Evolutionary conservation across 169 alveolate genomes (phyloP).

Genomic region (Babesia divergens): DNA sequence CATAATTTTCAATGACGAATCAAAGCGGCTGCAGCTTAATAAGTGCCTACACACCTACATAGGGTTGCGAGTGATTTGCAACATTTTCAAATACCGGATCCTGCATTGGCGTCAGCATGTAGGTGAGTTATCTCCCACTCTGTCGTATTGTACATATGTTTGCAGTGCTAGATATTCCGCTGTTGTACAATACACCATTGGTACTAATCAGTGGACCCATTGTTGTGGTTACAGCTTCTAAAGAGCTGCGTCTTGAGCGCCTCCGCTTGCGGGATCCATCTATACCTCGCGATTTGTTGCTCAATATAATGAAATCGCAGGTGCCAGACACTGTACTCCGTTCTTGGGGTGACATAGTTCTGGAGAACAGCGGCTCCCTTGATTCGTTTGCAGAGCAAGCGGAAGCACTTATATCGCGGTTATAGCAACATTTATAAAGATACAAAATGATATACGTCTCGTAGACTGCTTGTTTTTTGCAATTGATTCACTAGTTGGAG

Average conservation of each 20-base stretch:
- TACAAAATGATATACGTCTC: neutral
- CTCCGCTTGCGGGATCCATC: slow-evolving; percentile 62
- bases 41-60: slow-evolving; percentile 71
- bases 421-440: neutral
- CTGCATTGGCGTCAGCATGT: slow-evolving; percentile 37
- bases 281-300: slow-evolving; percentile 64
- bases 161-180: slow-evolving; percentile 75
- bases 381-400: slow-evolving; percentile 18
- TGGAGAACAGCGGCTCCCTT: slow-evolving; percentile 28
- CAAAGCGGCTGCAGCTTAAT: slow-evolving; percentile 65
- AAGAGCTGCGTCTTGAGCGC: slow-evolving; percentile 66
- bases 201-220: slow-evolving; percentile 70
- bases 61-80: slow-evolving; percentile 66
- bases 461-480: neutral
- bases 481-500: neutral
- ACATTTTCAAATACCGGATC: slow-evolving; percentile 70
- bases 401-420: neutral
- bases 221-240: slow-evolving; percentile 66
- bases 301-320: slow-evolving; percentile 68
- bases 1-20: slow-evolving; percentile 71
- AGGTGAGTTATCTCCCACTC: neutral
- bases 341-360: slow-evolving; percentile 56
- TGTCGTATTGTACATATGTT: neutral
- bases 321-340: slow-evolving; percentile 31
- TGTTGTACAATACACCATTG: slow-evolving; percentile 73